Base-by-base conservation (phyloP, 805 yeast species). In the Jamesozyma hellenica region DNA sequence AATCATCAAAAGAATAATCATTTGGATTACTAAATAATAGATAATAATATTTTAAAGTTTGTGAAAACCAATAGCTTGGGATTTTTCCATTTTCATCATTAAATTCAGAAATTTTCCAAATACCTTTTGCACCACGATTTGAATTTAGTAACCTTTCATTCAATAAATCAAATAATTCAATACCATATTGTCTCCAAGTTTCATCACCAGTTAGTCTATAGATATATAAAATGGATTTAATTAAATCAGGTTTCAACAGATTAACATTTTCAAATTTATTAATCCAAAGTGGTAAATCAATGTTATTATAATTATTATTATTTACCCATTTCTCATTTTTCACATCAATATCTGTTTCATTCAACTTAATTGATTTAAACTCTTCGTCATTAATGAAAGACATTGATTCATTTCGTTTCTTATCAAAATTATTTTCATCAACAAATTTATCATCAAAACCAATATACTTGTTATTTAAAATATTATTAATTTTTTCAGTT, bases 121-220 rank as follows among this genome's bases (percentile, higher is more conserved):
- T 51, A 1, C 72, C 65, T 12, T 71, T 60, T 21, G 62, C 64
- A 7, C 58, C 60, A 13, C 63, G 65, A 18, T 61, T 59, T 7
- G 23, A 28, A 2, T 50, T 44, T 39, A 54, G 46, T 36, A 61
- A 38, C 35, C 63, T 47, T 33, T 57, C 29, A 34, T 65, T 51
- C n/a, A 67, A 49, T 25, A 61, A 60, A 32, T 62, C 50, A 52
- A 74, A 68, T 63, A 73, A 62, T 39, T 59, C 56, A 69, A 72
- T 65, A 1, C 81, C 83, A 47, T 67, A 61, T 2, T 68, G 67
- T 43, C 78, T 70, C 74, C 82, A 79, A 45, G 61, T 60, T 1
- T 64, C 49, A 42, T 78, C 79, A 5, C 80, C 80, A 0, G 82
- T 77, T 37, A 75, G 65, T 42, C 83, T 64, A 47, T 73, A 77